Evolutionary conservation across 495 filamentous ascomycete species (phyloP).

Genomic region (Aspergillus sclerotiicarbonarius): DNA sequence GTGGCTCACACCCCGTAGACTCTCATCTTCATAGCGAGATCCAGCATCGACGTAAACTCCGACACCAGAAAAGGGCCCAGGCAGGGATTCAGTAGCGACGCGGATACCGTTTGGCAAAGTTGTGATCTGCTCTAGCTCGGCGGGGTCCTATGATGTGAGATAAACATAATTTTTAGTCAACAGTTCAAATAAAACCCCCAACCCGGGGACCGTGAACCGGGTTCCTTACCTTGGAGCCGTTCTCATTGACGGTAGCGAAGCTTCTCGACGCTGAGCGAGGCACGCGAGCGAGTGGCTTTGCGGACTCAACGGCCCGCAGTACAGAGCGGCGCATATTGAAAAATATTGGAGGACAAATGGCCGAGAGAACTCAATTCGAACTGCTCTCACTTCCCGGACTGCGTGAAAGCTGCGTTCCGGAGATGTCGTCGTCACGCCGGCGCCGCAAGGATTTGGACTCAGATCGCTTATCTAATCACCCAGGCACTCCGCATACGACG

Average conservation of each 20-base stretch:
- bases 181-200: background rate
- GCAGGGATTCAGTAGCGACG: slow-evolving; percentile 92
- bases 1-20: slow-evolving; percentile 86
- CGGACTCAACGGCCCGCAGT: slow-evolving; percentile 44
- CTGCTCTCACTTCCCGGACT: slow-evolving; percentile 11
- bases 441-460: slow-evolving; percentile 22
- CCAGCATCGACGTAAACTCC: slow-evolving; percentile 97
- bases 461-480: slow-evolving; percentile 29
- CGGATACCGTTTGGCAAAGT: slow-evolving; percentile 90
- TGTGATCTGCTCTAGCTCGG: slow-evolving; percentile 83
- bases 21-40: slow-evolving; percentile 87
- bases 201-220: background rate
- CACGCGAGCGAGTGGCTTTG: slow-evolving; percentile 38
- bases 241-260: slow-evolving; percentile 41
- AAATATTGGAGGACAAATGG: background rate
- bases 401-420: slow-evolving; percentile 14
- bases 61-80: slow-evolving; percentile 91
- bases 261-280: slow-evolving; percentile 42
- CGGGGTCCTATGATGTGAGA: slow-evolving; percentile 64
- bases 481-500: background rate
- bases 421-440: slow-evolving; percentile 15
- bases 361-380: slow-evolving; percentile 2
- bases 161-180: slow-evolving; percentile 13
- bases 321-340: slow-evolving; percentile 45
- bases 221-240: slow-evolving; percentile 36